Percentiles rank a stretch among this genome's conserved stretches.
These are phyloP conservation scores for Calonectria naviculata DNA, from an alignment of 2,329 filamentous ascomycete genomes.

Conservation along the genomic window DNA sequence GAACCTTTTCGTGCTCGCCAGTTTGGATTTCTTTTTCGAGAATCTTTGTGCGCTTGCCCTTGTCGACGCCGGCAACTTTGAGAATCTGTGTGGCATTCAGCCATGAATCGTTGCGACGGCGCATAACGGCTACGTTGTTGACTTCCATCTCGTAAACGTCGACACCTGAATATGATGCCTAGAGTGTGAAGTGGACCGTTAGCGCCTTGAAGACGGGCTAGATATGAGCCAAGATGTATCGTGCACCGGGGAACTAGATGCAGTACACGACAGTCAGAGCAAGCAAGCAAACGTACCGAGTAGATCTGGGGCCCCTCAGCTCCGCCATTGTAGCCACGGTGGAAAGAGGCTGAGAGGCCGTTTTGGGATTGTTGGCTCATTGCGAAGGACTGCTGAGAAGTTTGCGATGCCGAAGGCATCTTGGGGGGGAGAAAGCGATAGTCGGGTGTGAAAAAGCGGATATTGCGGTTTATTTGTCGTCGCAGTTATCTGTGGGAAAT, in stretches of 20 bases:
- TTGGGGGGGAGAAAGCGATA: constrained; percentile 15
- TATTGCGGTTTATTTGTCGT: constrained; percentile 1
- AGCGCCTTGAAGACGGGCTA: constrained; percentile 20
- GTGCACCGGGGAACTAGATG: neutral
- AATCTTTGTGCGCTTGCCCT: constrained; percentile 97
- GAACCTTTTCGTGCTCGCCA: constrained; percentile 97
- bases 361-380: constrained; percentile 67
- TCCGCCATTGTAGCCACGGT: constrained; percentile 46
- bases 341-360: constrained; percentile 51
- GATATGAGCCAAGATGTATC: neutral
- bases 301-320: constrained; percentile 68
- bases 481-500: neutral
- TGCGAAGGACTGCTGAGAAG: constrained; percentile 66
- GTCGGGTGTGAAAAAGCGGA: neutral
- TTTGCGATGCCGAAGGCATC: constrained; percentile 59
- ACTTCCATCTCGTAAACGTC: constrained; percentile 99
- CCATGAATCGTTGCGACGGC: constrained; percentile 93
- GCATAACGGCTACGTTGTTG: constrained; percentile 93
- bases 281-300: constrained; percentile 58
- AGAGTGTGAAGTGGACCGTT: constrained; percentile 20
- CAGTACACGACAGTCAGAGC: neutral
- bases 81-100: constrained; percentile 98
- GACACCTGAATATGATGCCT: constrained; percentile 94
- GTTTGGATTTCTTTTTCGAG: constrained; percentile 97
- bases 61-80: constrained; percentile 96